Percentiles rank a stretch among this genome's conserved stretches.
Evolutionary conservation across 1,139 yeast species (phyloP).

Genomic region (Candida mesenterica): DNA sequence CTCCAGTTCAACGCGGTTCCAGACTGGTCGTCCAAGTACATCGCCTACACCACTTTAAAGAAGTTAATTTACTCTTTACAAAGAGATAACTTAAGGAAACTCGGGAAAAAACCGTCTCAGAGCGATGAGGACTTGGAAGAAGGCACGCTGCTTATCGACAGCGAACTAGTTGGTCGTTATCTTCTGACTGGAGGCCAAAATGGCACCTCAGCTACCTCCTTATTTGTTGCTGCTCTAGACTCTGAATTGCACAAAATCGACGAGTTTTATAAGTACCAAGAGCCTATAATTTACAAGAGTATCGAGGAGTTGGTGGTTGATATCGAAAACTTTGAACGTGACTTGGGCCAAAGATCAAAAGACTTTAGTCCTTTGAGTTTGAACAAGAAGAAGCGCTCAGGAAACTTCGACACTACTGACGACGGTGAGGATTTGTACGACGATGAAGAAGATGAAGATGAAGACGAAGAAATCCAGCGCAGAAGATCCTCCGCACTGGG

Average conservation of each 20-base stretch:
- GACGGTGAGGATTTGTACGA: slow-evolving; percentile 15
- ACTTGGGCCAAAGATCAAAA: slow-evolving; percentile 15
- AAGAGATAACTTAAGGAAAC: slow-evolving; percentile 46
- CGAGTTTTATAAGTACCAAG: slow-evolving; percentile 54
- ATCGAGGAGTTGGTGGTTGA: slow-evolving; percentile 55
- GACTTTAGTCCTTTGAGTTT: slow-evolving; percentile 8
- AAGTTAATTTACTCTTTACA: slow-evolving; percentile 65
- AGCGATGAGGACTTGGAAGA: slow-evolving; percentile 29
- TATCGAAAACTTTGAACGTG: slow-evolving; percentile 45
- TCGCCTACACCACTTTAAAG: slow-evolving; percentile 63
- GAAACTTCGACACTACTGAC: slow-evolving; percentile 11
- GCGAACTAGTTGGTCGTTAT: slow-evolving; percentile 14
- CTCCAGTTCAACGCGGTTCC: slow-evolving; percentile 75
- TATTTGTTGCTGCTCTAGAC: slow-evolving; percentile 53
- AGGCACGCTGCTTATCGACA: slow-evolving; percentile 28
- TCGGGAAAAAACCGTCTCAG: slow-evolving; percentile 8
- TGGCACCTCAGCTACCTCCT: slow-evolving; percentile 25
- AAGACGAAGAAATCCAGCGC: slow-evolving; percentile 9
- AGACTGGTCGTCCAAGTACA: slow-evolving; percentile 71
- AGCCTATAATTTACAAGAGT: slow-evolving; percentile 44
- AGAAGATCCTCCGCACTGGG: neutral
- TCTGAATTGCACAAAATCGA: slow-evolving; percentile 61
- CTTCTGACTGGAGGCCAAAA: slow-evolving; percentile 23
- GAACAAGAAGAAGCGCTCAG: slow-evolving; percentile 5
- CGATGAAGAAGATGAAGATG: slow-evolving; percentile 11